Conservation (phyloP, 176 grass and related monocot genomes). For the Microstegium vimineum region DNA sequence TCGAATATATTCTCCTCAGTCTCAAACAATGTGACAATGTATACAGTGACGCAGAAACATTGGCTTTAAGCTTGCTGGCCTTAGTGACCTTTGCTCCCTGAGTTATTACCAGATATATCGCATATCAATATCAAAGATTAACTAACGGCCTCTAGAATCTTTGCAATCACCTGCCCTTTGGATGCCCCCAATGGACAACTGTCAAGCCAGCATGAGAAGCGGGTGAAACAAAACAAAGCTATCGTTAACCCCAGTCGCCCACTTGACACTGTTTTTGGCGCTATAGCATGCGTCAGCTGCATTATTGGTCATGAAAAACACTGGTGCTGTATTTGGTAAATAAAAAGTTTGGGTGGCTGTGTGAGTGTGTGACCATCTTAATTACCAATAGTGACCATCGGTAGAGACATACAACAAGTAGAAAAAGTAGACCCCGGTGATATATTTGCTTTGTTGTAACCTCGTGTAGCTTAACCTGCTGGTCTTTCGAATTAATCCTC, state of each 20-base stretch:
- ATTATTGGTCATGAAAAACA: background rate
- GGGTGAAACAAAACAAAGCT: conserved; percentile 4
- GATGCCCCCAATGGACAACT: conserved; percentile 22
- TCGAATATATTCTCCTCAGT: background rate
- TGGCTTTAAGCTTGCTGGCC: background rate
- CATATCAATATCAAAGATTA: background rate
- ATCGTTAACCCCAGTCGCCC: background rate
- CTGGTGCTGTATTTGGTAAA: background rate
- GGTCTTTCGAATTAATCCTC: too few species aligned
- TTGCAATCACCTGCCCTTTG: conserved; percentile 8
- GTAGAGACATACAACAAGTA: background rate
- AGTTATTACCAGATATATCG: background rate
- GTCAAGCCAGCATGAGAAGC: background rate
- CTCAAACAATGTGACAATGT: background rate
- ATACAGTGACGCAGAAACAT: background rate
- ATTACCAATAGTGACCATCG: background rate
- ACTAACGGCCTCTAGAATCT: conserved; percentile 5
- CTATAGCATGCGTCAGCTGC: background rate
- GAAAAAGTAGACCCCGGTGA: background rate
- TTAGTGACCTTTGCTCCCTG: background rate
- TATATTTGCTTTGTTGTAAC: background rate
- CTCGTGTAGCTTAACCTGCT: too few species aligned
- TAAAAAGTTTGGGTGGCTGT: background rate
- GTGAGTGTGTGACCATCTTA: background rate
- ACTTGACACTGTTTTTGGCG: conserved; percentile 23